Conservation (phyloP, 345 rosid genomes). For the Pugionium dolabratum region DNA sequence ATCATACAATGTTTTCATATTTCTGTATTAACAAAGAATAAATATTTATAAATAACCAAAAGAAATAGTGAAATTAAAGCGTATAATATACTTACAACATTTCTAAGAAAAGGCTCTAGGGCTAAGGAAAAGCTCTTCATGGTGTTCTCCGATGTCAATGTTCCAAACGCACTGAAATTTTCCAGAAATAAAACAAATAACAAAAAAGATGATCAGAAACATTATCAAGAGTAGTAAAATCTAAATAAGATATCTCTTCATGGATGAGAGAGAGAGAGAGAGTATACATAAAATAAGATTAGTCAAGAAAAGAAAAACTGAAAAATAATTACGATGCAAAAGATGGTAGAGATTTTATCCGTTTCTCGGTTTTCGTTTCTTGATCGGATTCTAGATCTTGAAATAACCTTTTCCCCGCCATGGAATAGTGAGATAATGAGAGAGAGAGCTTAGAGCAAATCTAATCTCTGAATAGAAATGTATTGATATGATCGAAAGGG, state of each 20-base stretch:
- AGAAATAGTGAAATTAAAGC: background rate
- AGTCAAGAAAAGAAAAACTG: background rate
- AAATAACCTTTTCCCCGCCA: conserved; percentile 66
- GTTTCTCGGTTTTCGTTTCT: conserved; percentile 56
- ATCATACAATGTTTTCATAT: conserved; percentile 11
- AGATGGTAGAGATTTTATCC: conserved; percentile 54
- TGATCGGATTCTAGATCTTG: conserved; percentile 43
- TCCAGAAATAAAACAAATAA: conserved; percentile 2
- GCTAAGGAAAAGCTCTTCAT: conserved; percentile 49
- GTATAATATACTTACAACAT: conserved; percentile 56
- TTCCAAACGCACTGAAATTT: conserved; percentile 57
- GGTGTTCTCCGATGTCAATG: conserved; percentile 53
- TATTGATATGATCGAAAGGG: conserved; percentile 21
- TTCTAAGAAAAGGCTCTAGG: conserved; percentile 78
- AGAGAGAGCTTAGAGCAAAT: conserved; percentile 24
- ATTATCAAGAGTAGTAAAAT: background rate
- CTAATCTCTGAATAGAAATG: conserved; percentile 13
- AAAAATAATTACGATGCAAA: conserved; percentile 58
- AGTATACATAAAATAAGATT: conserved; percentile 15
- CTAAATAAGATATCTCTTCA: background rate
- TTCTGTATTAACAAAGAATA: background rate
- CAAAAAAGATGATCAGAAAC: background rate
- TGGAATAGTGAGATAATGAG: conserved; percentile 31
- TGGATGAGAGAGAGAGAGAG: conserved; percentile 8
- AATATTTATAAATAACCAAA: background rate